A percentile compares a stretch with the other conserved stretches of the same genome.
Evolutionary conservation across 257 asterid genomes (phyloP).

Genomic region (Salvia rosmarinus): DNA sequence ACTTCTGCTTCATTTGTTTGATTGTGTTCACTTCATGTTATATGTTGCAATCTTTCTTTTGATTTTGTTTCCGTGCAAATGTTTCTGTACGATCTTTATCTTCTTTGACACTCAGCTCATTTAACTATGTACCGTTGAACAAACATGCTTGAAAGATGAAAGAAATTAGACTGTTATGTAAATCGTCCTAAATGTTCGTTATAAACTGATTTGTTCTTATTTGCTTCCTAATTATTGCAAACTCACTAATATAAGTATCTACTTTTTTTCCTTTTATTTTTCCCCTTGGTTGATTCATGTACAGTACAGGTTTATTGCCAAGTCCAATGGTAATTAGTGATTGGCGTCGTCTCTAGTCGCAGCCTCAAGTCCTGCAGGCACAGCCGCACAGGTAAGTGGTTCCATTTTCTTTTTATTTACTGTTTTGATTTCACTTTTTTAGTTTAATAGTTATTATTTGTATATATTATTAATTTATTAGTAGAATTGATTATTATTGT

Average conservation of each 20-base stretch:
- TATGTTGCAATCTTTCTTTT: constrained; percentile 22
- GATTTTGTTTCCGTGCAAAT: neutral
- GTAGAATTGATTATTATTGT: too few species aligned
- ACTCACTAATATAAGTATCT: constrained; percentile 9
- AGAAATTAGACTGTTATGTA: constrained; percentile 13
- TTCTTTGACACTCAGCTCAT: neutral
- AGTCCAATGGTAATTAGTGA: constrained; percentile 38
- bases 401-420: too few species aligned
- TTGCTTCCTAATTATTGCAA: constrained; percentile 25
- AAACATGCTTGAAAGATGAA: neutral
- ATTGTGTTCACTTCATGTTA: constrained; percentile 14
- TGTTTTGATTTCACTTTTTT: too few species aligned
- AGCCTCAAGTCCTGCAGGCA: constrained; percentile 53
- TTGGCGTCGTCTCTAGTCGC: constrained; percentile 38
- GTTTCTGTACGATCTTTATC: neutral
- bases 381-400: too few species aligned
- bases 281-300: constrained; percentile 15
- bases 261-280: neutral
- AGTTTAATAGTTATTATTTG: too few species aligned
- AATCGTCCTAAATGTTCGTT: constrained; percentile 16
- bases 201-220: constrained; percentile 19
- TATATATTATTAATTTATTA: too few species aligned
- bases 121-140: neutral
- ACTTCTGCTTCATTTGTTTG: constrained; percentile 26
- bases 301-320: constrained; percentile 30